phyloP scores from a whole-genome alignment of 2,329 filamentous ascomycete species.

The Balansia obtecta region DNA sequence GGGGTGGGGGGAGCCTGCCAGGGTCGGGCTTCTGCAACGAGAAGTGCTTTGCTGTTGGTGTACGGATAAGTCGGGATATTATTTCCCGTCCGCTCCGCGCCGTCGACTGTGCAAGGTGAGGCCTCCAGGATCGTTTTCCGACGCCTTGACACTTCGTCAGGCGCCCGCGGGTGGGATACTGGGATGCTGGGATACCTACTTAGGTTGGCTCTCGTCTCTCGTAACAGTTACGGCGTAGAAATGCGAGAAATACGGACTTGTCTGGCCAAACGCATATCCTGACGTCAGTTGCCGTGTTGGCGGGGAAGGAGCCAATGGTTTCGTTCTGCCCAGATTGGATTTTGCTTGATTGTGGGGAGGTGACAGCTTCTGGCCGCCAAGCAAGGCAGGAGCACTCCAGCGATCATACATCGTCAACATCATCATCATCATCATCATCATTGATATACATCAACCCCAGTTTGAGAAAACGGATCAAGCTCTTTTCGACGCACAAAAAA shows the following conservation, averaged over 20 bases:
- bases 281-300: not conserved
- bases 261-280: not conserved
- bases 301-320: not conserved
- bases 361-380: not conserved
- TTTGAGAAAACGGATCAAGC: too few species aligned
- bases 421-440: too few species aligned
- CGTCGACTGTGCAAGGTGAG: not conserved
- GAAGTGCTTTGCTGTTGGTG: not conserved
- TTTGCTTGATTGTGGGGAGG: not conserved
- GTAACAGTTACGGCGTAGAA: too few species aligned
- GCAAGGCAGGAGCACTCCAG: not conserved
- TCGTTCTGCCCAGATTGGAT: too few species aligned
- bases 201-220: too few species aligned
- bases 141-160: not conserved
- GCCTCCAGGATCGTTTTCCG: not conserved
- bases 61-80: not conserved
- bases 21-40: not conserved
- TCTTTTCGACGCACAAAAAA: too few species aligned
- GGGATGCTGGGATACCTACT: too few species aligned
- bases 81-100: not conserved
- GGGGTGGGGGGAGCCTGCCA: too few species aligned
- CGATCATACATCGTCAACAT: too few species aligned
- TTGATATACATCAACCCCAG: too few species aligned
- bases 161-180: not conserved
- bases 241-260: not conserved